A percentile compares a stretch with the other conserved stretches of the same genome.
These are phyloP conservation scores for Globisporangium polare DNA, from an alignment of 352 stramenopile species.

Conservation along the genomic window DNA sequence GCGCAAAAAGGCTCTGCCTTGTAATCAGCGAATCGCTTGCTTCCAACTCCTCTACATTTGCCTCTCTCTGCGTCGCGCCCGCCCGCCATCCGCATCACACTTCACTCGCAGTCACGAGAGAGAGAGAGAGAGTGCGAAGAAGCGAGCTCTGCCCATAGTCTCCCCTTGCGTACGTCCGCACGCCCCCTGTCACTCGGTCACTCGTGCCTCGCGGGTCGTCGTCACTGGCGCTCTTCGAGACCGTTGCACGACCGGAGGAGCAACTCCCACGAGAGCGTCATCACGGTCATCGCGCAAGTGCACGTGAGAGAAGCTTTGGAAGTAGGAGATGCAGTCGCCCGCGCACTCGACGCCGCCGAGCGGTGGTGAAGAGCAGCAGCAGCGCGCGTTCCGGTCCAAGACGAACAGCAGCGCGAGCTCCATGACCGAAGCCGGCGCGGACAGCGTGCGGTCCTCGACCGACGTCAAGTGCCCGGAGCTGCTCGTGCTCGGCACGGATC, in stretches of 20 bases:
- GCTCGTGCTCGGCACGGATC: constrained; percentile 33
- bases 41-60: too few relatives aligned
- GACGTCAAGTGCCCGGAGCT: constrained; percentile 43
- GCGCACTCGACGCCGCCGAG: neutral
- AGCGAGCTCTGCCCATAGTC: too few relatives aligned
- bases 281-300: neutral
- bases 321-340: neutral
- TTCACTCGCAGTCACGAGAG: too few relatives aligned
- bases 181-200: too few relatives aligned
- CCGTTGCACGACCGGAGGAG: neutral
- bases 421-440: constrained; percentile 6
- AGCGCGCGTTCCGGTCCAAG: constrained; percentile 9
- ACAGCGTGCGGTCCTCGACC: constrained; percentile 10
- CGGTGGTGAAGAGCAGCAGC: neutral
- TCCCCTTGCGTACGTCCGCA: too few relatives aligned
- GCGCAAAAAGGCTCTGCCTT: too few relatives aligned
- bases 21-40: too few relatives aligned
- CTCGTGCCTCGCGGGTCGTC: too few relatives aligned
- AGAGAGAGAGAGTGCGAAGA: too few relatives aligned
- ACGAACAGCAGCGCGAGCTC: constrained; percentile 14
- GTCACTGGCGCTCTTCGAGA: too few relatives aligned
- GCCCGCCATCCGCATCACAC: too few relatives aligned
- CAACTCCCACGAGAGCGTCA: neutral
- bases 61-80: too few relatives aligned
- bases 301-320: neutral